Percentiles rank a stretch among this genome's conserved stretches.
Conservation (phyloP, 441 rosid species). For the Euphorbia celastroides region DNA sequence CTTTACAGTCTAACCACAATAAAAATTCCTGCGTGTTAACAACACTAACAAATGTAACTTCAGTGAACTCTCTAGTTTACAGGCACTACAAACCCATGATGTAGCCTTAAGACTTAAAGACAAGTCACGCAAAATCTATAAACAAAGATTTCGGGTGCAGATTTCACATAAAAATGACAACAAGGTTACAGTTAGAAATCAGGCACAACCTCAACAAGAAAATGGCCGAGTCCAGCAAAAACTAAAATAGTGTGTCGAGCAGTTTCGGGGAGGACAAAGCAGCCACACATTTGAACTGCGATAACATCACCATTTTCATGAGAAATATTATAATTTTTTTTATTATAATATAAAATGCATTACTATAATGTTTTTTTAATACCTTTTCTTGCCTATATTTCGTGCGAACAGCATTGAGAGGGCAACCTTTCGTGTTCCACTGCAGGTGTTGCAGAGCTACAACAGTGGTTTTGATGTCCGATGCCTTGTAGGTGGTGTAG, state of each 20-base stretch:
- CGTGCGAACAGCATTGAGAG: conserved; percentile 51
- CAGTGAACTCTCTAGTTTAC: conserved; percentile 9
- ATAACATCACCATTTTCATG: conserved; percentile 15
- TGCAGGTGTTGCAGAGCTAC: conserved; percentile 68
- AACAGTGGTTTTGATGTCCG: conserved; percentile 52
- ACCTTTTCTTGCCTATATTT: conserved; percentile 74
- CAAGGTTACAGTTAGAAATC: conserved; percentile 13
- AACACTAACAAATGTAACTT: conserved; percentile 10
- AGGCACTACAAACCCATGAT: conserved; percentile 9
- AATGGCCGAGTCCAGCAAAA: neutral
- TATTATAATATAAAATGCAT: too few species aligned
- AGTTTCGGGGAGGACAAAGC: conserved; percentile 49
- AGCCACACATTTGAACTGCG: conserved; percentile 79
- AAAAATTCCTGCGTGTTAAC: neutral
- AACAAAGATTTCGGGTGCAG: conserved; percentile 17
- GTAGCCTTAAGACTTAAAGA: conserved; percentile 18
- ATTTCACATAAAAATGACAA: conserved; percentile 4
- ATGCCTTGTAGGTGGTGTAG: conserved; percentile 58
- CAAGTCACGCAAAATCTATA: conserved; percentile 15
- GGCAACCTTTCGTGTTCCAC: conserved; percentile 46
- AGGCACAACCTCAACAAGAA: conserved; percentile 13
- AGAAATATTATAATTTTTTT: neutral
- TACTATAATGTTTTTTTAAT: conserved; percentile 8
- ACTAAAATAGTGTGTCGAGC: conserved; percentile 44
- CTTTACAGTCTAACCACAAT: conserved; percentile 14